Base-by-base conservation (phyloP, 176 grass and related monocot genomes). In the Musa troglodytarum region DNA sequence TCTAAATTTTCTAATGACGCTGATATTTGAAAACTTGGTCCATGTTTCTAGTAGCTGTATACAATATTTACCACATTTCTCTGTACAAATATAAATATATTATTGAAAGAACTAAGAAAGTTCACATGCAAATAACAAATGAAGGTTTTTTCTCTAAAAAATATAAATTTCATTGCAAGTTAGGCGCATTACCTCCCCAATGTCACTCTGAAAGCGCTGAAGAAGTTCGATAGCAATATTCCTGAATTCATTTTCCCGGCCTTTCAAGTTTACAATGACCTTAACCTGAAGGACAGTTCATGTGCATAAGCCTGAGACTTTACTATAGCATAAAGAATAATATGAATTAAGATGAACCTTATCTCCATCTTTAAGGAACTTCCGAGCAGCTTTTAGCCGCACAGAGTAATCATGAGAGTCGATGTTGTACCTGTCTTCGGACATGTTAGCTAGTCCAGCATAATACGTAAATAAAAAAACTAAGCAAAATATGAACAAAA, bases 341-440 rank as follows among this genome's bases (percentile, higher is more conserved):
- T 61, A 71, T 49, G 53, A 23, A 79, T 53, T 72, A 3, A 70
- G 72, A 71, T 19, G 83, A 70, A 98, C 95, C 88, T 98, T 98
- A 75, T 93, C 83, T 16, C 90, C 95, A 67, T 78, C 95, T 93
- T 87, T 98, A 87, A 98, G 90, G 80, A 98, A 98, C 25, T 91
- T 98, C 57, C 51, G 86, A 78, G 88, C 88, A 83, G 88, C 81
- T 69, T 79, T 98, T 81, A 91, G 80, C 71, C 90, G 87, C 53
- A 93, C 90, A 66, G 84, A 78, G 16, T 98, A 98, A 74, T 98
- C 95, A 75, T 93, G 90, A 65, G 79, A 78, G 65, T 98, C 90
- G 56, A 98, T 98, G 67, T 91, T 91, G 80, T 93, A 98, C 83
- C 95, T 98, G 84, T 22, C 13, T 87, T 67, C 6, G 12, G 1